Evolutionary conservation across 495 filamentous ascomycete genomes (phyloP), one percentile per base, ranked within the genome.

Genomic region (Podospora fimiseda): DNA sequence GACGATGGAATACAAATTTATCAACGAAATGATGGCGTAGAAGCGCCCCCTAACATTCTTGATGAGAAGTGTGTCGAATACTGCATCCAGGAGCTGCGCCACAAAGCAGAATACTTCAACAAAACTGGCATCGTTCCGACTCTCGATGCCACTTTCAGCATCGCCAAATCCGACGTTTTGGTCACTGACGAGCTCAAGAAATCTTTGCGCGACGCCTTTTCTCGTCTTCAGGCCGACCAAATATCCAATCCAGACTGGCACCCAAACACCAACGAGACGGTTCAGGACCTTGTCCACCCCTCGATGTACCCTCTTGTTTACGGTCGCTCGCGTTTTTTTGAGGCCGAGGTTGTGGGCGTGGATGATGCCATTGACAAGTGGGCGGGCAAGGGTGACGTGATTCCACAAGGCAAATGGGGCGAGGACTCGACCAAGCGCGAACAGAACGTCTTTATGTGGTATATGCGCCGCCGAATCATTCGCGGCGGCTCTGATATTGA

Each of bases 271-370:
- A 64, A 82, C 51, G 62, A 71, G 1, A 75, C 72, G 56, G 83
- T 86, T 0, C 67, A 81, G 8, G 70, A 86, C 59, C 61, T 87
- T 0, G 77, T 86, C 1, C 75, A 86, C 58, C 82, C 82, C 1
- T 83, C 80, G 4, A 64, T 84, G 43, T 85, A 78, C 50, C 82
- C 84, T 0, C 60, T 86, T 1, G 56, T 84, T 8, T 84, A 79
- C 43, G 50, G 56, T 19, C 44, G 55, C 15, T 59, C 61, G 1
- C 44, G 13, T 11, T 67, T 64, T 43, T 23, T 81, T 36, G 49
- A 61, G 14, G 39, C 72, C 11, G 64, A 72, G 7, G 53, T 77
- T 1, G 60, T 56, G 23, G 55, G 58, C 1, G 60, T 66, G 1
- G 37, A 39, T 1, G 58, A 68, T 40, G 66, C 68, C n/a, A 14